Conservation (phyloP, 768 basidiomycete species). For the Naganishia friedmannii region DNA sequence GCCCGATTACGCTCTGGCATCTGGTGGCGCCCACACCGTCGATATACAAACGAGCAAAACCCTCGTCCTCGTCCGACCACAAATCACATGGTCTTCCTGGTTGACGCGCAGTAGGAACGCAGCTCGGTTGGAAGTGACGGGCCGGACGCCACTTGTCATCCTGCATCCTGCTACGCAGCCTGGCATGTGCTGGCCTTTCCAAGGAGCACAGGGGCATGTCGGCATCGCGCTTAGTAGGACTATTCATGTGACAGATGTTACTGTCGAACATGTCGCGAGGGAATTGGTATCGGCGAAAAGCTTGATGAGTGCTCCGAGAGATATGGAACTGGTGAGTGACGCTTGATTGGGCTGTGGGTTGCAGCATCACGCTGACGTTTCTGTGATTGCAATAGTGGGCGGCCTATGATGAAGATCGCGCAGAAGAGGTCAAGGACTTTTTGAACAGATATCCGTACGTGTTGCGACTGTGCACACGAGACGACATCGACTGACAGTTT, state of each 20-base stretch:
- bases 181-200: conserved; percentile 92
- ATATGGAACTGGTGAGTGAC: conserved; percentile 67
- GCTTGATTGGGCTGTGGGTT: background rate
- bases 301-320: conserved; percentile 71
- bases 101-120: conserved; percentile 54
- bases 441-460: conserved; percentile 27
- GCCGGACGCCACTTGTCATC: conserved; percentile 78
- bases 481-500: background rate
- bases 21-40: conserved; percentile 74
- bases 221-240: conserved; percentile 72
- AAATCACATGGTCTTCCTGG: conserved; percentile 55
- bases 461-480: background rate
- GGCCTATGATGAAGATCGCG: background rate
- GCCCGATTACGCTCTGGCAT: conserved; percentile 80
- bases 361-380: background rate
- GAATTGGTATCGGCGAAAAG: conserved; percentile 70
- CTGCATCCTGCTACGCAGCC: conserved; percentile 79
- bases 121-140: conserved; percentile 56
- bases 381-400: conserved; percentile 14
- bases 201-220: conserved; percentile 71
- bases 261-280: conserved; percentile 79
- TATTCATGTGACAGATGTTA: conserved; percentile 65
- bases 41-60: conserved; percentile 80
- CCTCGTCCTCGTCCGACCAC: conserved; percentile 59
- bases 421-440: conserved; percentile 9